Base-by-base conservation (phyloP, 176 grass and related monocot genomes). In the Saccharum officinarum region DNA sequence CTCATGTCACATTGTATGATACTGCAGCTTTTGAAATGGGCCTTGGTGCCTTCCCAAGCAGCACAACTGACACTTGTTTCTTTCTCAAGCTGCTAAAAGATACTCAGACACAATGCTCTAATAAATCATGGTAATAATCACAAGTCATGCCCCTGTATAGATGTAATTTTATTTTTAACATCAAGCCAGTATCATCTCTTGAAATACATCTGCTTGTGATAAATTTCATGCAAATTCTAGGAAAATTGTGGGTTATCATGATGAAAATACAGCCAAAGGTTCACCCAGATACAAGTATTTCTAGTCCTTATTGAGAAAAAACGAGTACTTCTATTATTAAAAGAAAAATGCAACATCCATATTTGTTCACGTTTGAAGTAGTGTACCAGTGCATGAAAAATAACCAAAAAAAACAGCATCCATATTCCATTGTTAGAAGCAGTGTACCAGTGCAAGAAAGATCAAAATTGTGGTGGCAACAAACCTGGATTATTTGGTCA, bases 401-500 rank as follows among this genome's bases (percentile, higher is more conserved):
- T 22, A 37, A 20, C 31, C 17, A 17, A 50, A 37, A n/a, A 54
- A 39, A 36, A 0, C 2, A 12, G 15, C n/a, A 82, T 39, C 5
- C 73, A 69, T 77, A n/a, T 69, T n/a, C 16, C 18, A 79, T 79
- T 8, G 20, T 15, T 59, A 41, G 25, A 30, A n/a, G 4, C 12
- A 44, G 28, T 34, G 5, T 79, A 44, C 14, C 50, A 44, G 4
- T 38, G 8, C 46, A 85, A 70, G 39, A 83, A 92, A 49, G 13
- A 72, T 10, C 1, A 36, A 54, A 57, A 84, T 26, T 67, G 69
- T 73, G 69, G 46, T 6, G 30, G 17, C 2, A 75, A 31, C 0
- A 65, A 76, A 98, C 93, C 97, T 98, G 77, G 61, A 94, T 88
- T 87, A 98, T 98, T 83, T 92, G 67, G 59, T 95, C 97, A 86